Conservation (phyloP, 2,329 filamentous ascomycete genomes). For the Penicillium brevicompactum region DNA sequence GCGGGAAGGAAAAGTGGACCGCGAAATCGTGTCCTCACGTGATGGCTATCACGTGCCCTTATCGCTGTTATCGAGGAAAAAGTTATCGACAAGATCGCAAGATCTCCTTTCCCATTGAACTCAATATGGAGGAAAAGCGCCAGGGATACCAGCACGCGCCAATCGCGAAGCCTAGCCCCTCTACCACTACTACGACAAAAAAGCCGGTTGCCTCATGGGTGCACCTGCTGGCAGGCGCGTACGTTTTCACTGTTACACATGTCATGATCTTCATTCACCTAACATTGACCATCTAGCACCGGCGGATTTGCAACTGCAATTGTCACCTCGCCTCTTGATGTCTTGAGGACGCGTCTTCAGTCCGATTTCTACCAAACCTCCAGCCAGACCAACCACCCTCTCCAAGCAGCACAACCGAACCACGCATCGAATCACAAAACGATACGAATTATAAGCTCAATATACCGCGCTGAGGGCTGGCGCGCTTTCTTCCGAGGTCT, state of each 20-base stretch:
- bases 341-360: constrained; percentile 96
- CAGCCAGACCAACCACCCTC: constrained; percentile 55
- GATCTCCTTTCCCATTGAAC: background rate
- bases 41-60: background rate
- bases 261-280: constrained; percentile 3
- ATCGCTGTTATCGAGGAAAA: background rate
- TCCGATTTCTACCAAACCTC: constrained; percentile 84
- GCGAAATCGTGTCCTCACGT: background rate
- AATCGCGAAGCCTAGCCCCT: background rate
- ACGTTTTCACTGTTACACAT: constrained; percentile 19
- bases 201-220: constrained; percentile 24
- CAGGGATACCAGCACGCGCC: background rate
- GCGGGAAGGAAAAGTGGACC: background rate
- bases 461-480: constrained; percentile 42
- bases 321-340: constrained; percentile 91
- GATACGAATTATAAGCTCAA: constrained; percentile 37
- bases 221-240: constrained; percentile 39
- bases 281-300: constrained; percentile 20
- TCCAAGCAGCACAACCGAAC: constrained; percentile 57
- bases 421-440: constrained; percentile 44
- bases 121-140: background rate
- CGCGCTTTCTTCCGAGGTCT: constrained; percentile 40
- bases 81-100: background rate
- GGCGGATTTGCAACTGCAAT: constrained; percentile 88
- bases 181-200: background rate